These are phyloP conservation scores for Drechslera avenae DNA, from an alignment of 2,329 filamentous ascomycete species.

Conservation along the genomic window DNA sequence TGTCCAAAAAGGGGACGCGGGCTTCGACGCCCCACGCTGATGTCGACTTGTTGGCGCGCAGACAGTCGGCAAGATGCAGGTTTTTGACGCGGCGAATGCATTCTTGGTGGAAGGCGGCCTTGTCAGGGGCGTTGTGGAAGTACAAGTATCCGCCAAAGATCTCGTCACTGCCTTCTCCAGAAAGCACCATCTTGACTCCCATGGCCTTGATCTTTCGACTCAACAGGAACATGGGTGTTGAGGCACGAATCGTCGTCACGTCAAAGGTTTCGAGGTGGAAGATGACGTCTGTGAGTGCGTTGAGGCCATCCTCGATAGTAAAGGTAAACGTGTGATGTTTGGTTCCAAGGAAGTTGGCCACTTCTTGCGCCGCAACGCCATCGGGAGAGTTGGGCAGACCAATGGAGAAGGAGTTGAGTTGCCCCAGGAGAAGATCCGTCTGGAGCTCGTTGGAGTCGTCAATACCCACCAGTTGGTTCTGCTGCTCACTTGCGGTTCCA, in stretches of 20 bases:
- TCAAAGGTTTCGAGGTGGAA: slow-evolving; percentile 98
- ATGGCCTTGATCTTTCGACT: slow-evolving; percentile 99
- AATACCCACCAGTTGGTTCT: slow-evolving; percentile 77
- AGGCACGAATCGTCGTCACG: slow-evolving; percentile 97
- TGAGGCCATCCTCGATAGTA: slow-evolving; percentile 94
- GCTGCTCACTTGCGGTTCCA: slow-evolving; percentile 26
- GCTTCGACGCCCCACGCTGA: slow-evolving; percentile 98
- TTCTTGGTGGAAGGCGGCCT: slow-evolving; percentile 92
- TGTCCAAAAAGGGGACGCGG: slow-evolving; percentile 96
- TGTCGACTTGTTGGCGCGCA: slow-evolving; percentile 98
- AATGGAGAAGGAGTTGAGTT: slow-evolving; percentile 99
- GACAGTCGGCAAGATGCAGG: slow-evolving; percentile 92
- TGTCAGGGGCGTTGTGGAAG: slow-evolving; percentile 93
- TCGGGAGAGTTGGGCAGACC: slow-evolving; percentile 92
- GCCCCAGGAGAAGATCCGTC: slow-evolving; percentile 87
- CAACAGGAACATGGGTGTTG: slow-evolving; percentile 97
- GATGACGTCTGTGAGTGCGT: slow-evolving; percentile 96
- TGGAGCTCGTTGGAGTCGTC: slow-evolving; percentile 89
- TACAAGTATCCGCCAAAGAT: slow-evolving; percentile 99
- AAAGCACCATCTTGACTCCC: slow-evolving; percentile 99
- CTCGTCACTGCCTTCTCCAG: slow-evolving; percentile 95
- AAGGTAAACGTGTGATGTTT: slow-evolving; percentile 99
- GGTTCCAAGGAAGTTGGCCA: slow-evolving; percentile 94
- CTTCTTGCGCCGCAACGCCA: slow-evolving; percentile 87
- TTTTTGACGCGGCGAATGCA: slow-evolving; percentile 94